Evolutionary conservation across 1,284 basidiomycete species (phyloP).

Genomic region (Kwoniella shivajii): DNA sequence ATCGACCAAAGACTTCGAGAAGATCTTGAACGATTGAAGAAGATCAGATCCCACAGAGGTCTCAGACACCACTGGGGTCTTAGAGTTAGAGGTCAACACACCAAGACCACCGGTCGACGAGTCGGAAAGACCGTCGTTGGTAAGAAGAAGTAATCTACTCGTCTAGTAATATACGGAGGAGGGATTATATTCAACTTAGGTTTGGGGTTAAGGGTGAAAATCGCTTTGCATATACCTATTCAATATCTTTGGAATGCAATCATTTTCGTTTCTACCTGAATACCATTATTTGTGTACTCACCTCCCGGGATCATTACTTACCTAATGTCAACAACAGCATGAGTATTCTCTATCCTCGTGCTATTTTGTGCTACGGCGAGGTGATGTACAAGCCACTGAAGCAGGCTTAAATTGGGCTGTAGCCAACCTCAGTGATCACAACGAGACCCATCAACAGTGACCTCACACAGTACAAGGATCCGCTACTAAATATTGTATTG

Average conservation of each 20-base stretch:
- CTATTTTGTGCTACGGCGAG: too few relatives aligned
- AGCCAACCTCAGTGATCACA: too few relatives aligned
- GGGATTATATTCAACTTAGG: not conserved
- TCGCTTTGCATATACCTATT: not conserved
- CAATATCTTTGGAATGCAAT: not conserved
- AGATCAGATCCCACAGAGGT: slow-evolving; percentile 98
- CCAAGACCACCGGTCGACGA: slow-evolving; percentile 79
- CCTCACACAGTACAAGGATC: too few relatives aligned
- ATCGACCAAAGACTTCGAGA: slow-evolving; percentile 99
- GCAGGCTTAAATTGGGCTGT: too few relatives aligned
- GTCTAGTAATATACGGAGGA: not conserved
- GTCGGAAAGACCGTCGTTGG: slow-evolving; percentile 47
- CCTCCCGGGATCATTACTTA: too few relatives aligned
- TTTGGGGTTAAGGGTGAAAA: not conserved
- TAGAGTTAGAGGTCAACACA: slow-evolving; percentile 96
- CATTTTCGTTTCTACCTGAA: not conserved
- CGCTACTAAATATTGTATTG: too few relatives aligned
- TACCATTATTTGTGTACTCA: not conserved
- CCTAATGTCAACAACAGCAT: not conserved
- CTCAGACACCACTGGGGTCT: slow-evolving; percentile 97
- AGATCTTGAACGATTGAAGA: slow-evolving; percentile 98
- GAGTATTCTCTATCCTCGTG: too few relatives aligned
- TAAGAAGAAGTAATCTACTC: slow-evolving; percentile 50
- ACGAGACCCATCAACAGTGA: too few relatives aligned
- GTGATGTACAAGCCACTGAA: too few relatives aligned